phyloP scores from a whole-genome alignment of 768 basidiomycete genomes.

The Leccinum obscurum region DNA sequence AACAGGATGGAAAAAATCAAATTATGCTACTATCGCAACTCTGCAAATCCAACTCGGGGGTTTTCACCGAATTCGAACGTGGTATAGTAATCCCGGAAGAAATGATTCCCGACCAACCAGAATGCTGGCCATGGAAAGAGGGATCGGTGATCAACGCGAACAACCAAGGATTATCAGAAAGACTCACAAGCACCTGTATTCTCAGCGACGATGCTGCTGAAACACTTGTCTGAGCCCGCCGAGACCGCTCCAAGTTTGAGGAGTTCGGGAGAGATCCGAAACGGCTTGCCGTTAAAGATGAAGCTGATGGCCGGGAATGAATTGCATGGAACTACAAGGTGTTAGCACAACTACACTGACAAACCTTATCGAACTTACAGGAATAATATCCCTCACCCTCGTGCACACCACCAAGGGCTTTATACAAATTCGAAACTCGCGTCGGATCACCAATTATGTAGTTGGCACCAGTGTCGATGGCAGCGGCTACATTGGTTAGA shows the following conservation, averaged over 20 bases:
- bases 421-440: neutral
- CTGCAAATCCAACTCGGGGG: neutral
- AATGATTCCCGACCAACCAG: neutral
- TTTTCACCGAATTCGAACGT: neutral
- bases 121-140: neutral
- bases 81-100: neutral
- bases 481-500: neutral
- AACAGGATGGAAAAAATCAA: too few relatives aligned
- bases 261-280: neutral
- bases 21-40: neutral
- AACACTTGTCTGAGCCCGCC: neutral
- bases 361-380: neutral
- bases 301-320: neutral
- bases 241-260: neutral
- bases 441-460: neutral
- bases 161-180: neutral
- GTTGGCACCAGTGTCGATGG: neutral
- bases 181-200: neutral
- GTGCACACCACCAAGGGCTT: neutral
- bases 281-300: neutral
- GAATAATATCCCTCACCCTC: neutral
- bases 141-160: neutral
- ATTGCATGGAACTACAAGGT: neutral
- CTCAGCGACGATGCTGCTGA: neutral
- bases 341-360: neutral